Evolutionary conservation across 305 asterid genomes (phyloP).

Genomic region (Fraxinus sp.): DNA sequence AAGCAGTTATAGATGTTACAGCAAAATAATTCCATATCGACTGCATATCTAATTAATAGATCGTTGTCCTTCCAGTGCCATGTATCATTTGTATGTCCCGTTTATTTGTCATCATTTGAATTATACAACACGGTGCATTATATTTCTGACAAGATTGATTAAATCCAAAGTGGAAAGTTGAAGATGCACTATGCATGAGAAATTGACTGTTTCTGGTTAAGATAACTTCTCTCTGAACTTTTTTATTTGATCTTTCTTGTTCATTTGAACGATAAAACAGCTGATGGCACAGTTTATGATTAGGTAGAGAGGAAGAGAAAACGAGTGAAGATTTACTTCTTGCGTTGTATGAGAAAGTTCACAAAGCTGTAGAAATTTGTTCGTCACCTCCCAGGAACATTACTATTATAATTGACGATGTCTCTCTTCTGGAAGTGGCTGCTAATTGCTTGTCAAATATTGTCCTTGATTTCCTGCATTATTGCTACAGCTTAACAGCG

Average conservation of each 20-base stretch:
- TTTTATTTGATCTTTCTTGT: neutral
- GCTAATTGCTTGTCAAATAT: constrained; percentile 61
- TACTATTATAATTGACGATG: constrained; percentile 68
- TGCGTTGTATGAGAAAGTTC: constrained; percentile 62
- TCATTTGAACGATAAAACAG: neutral
- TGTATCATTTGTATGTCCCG: neutral
- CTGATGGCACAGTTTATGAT: constrained; percentile 18
- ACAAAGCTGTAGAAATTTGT: constrained; percentile 62
- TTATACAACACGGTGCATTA: neutral
- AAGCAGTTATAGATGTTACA: neutral
- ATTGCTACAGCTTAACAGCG: constrained; percentile 62
- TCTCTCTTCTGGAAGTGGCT: constrained; percentile 83
- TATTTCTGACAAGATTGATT: neutral
- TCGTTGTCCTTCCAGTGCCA: neutral
- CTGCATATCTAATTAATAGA: neutral
- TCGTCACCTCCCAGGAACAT: constrained; percentile 34
- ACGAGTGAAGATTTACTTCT: constrained; percentile 47
- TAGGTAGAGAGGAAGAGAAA: constrained; percentile 43
- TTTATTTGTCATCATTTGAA: neutral
- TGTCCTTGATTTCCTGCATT: constrained; percentile 75
- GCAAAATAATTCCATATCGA: neutral
- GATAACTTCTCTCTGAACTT: neutral
- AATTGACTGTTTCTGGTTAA: neutral
- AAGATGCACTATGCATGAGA: neutral
- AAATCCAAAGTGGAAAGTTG: constrained; percentile 1